Evolutionary conservation across 2,329 filamentous ascomycete species (phyloP).

Genomic region (Fusarium ramigenum): DNA sequence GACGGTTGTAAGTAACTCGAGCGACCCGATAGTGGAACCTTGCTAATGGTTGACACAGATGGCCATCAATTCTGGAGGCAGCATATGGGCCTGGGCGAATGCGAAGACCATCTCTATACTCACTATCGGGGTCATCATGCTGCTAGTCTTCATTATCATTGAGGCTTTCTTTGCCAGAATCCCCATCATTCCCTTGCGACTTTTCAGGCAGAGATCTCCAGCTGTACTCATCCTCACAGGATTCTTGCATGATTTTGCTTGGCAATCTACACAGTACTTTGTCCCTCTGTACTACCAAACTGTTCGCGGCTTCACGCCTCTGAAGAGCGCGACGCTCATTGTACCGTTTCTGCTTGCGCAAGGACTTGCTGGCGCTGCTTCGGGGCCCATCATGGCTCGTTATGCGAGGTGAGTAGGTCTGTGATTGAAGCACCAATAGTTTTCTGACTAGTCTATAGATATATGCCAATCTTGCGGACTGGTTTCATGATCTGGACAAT

Average conservation of each 20-base stretch:
- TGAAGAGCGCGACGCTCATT: background rate
- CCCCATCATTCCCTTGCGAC: slow-evolving; percentile 72
- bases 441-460: accelerated
- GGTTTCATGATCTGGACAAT: background rate
- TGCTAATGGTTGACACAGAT: background rate
- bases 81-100: slow-evolving; percentile 65
- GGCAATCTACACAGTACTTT: slow-evolving; percentile 7
- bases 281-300: background rate
- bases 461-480: background rate
- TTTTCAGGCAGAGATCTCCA: background rate
- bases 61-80: slow-evolving; percentile 44
- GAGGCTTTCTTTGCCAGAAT: slow-evolving; percentile 77
- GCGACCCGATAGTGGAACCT: accelerated
- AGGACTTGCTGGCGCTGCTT: background rate
- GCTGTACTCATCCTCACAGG: background rate
- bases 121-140: slow-evolving; percentile 70
- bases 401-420: background rate
- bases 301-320: background rate
- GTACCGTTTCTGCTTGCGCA: background rate
- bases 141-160: slow-evolving; percentile 71
- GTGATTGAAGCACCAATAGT: accelerated
- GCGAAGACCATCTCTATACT: slow-evolving; percentile 76
- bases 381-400: background rate
- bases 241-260: background rate
- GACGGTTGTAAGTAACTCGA: background rate